Evolutionary conservation across 208 protist genomes (phyloP).

Genomic region (Acanthamoeba healyi): DNA sequence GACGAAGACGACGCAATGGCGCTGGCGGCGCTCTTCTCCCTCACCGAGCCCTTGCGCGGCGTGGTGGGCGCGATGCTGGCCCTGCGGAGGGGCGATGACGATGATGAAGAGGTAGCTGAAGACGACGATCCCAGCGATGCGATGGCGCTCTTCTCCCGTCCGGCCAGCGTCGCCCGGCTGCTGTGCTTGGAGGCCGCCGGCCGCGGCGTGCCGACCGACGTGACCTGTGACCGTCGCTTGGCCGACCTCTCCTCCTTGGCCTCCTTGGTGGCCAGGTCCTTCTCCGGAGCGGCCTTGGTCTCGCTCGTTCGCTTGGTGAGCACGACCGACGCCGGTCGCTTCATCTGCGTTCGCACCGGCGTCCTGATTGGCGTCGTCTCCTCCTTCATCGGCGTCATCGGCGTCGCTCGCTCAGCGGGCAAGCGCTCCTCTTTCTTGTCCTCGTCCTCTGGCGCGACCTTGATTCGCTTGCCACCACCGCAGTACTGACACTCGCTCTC

Average conservation of each 20-base stretch:
- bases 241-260: background rate
- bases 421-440: background rate
- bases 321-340: background rate
- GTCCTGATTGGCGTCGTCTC: background rate
- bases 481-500: background rate
- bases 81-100: background rate
- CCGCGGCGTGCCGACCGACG: background rate
- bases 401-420: background rate
- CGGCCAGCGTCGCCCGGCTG: background rate
- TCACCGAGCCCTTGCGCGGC: background rate
- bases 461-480: background rate
- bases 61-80: constrained; percentile 34
- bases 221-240: background rate
- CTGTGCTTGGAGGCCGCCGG: background rate
- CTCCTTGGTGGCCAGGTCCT: background rate
- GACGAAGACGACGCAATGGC: background rate
- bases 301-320: background rate
- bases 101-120: background rate
- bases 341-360: background rate
- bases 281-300: background rate
- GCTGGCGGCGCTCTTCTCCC: background rate
- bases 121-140: background rate
- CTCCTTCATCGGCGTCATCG: background rate
- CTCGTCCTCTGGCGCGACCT: background rate
- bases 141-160: constrained; percentile 3